A percentile compares a stretch with the other conserved stretches of the same genome.
Conservation (phyloP, 345 rosid species). For the Turritis glabra region DNA sequence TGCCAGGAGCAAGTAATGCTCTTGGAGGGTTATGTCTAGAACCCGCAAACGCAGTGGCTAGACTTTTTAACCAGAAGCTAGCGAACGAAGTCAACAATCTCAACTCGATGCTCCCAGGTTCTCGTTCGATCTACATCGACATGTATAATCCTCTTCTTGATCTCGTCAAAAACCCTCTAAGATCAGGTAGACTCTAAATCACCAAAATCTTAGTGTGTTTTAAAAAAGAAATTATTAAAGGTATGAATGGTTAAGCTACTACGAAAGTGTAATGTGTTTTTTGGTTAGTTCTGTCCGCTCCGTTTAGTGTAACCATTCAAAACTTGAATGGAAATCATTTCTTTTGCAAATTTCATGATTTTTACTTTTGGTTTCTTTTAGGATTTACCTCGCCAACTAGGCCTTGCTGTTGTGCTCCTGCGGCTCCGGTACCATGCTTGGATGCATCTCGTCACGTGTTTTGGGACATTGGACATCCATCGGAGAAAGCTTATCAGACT, state of each 20-base stretch:
- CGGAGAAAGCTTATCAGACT: conserved; percentile 33
- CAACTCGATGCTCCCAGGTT: conserved; percentile 22
- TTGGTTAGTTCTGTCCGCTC: not conserved
- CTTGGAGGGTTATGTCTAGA: conserved; percentile 16
- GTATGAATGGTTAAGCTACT: not conserved
- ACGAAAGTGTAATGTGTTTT: not conserved
- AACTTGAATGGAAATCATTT: no score
- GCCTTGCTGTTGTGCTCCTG: conserved; percentile 33
- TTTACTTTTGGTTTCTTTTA: conserved; percentile 1
- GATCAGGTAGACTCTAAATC: conserved; percentile 4
- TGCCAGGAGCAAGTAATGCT: conserved; percentile 16
- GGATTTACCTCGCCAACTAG: conserved; percentile 26
- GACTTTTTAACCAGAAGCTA: conserved; percentile 23
- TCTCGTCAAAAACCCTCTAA: conserved; percentile 10
- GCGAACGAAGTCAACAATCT: conserved; percentile 4
- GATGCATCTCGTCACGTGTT: conserved; percentile 36
- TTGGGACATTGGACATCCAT: conserved; percentile 38
- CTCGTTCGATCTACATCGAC: conserved; percentile 26
- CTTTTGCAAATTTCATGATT: no score
- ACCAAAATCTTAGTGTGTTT: not conserved
- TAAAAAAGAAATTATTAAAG: not conserved
- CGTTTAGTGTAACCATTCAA: no score
- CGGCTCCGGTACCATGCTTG: conserved; percentile 28
- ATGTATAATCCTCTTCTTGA: conserved; percentile 21
- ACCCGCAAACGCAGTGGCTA: conserved; percentile 17